Percentiles rank a stretch among this genome's conserved stretches.
Conservation (phyloP, 768 basidiomycete genomes). For the Tricholoma furcatifolium region DNA sequence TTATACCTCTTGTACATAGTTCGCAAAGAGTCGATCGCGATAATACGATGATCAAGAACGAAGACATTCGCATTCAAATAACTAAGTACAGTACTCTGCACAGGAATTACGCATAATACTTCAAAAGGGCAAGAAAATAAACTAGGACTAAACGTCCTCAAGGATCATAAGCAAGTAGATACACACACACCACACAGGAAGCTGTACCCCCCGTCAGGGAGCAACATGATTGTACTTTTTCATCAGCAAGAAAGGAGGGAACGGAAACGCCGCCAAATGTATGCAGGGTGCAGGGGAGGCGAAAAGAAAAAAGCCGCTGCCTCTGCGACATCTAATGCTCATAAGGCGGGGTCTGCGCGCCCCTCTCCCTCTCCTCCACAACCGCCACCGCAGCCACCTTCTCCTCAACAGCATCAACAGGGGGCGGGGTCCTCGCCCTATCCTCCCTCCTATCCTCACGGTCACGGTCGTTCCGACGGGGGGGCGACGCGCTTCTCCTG, state of each 20-base stretch:
- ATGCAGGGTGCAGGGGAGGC: too few relatives aligned
- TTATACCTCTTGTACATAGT: too few relatives aligned
- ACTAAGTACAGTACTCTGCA: constrained; percentile 13
- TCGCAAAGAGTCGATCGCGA: too few relatives aligned
- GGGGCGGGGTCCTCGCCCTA: constrained; percentile 48
- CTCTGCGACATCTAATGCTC: constrained; percentile 6
- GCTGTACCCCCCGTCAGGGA: not conserved
- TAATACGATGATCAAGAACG: not conserved
- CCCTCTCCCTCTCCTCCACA: constrained; percentile 4
- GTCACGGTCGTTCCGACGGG: constrained; percentile 8
- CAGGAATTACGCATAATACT: constrained; percentile 14
- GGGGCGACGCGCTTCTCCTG: constrained; percentile 15
- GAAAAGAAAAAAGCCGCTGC: not conserved
- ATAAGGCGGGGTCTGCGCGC: constrained; percentile 14
- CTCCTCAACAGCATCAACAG: constrained; percentile 5
- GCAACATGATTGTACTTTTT: constrained; percentile 14
- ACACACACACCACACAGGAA: too few relatives aligned
- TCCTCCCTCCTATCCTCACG: constrained; percentile 27
- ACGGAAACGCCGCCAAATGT: not conserved
- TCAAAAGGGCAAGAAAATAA: not conserved
- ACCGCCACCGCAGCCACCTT: constrained; percentile 1
- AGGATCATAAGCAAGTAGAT: not conserved
- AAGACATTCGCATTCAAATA: constrained; percentile 7
- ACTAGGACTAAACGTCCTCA: not conserved
- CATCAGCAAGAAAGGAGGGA: constrained; percentile 2